phyloP scores from a whole-genome alignment of 129 eudicot genomes.

The Glebionis coronaria region DNA sequence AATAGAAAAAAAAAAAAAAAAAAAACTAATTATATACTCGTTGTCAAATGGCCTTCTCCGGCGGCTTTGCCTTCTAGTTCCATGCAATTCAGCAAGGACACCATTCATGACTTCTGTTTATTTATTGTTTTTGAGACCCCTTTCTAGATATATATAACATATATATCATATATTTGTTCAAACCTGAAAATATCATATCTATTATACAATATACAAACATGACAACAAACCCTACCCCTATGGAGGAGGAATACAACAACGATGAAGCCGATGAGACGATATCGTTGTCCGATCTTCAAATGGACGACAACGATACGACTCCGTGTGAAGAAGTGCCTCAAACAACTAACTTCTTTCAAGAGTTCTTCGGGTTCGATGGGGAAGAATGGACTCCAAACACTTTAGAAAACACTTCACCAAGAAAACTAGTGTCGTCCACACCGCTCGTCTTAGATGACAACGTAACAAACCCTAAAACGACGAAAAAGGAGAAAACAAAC shows the following conservation, averaged over 20 bases:
- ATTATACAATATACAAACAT: not conserved
- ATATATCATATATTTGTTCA: not conserved
- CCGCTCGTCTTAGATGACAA: not conserved
- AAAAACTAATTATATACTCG: too few relatives aligned
- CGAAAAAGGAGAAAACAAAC: constrained; percentile 13
- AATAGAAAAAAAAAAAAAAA: too few relatives aligned
- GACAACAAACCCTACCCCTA: not conserved
- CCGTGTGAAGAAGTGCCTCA: not conserved
- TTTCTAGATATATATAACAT: not conserved
- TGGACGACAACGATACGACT: constrained; percentile 12
- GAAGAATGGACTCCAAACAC: constrained; percentile 6
- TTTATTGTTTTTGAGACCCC: too few relatives aligned
- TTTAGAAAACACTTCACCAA: constrained; percentile 10
- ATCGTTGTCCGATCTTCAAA: constrained; percentile 35
- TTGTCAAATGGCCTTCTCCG: too few relatives aligned
- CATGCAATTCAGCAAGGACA: too few relatives aligned
- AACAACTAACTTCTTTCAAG: constrained; percentile 23
- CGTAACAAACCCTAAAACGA: not conserved
- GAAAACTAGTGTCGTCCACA: not conserved
- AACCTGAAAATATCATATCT: not conserved
- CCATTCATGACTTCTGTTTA: too few relatives aligned
- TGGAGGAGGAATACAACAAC: constrained; percentile 15
- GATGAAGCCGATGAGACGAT: constrained; percentile 26
- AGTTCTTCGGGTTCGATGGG: constrained; percentile 28
- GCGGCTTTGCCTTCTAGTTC: too few relatives aligned